Base-by-base conservation (phyloP, 257 asterid genomes). In the Solanum paucissectum region DNA sequence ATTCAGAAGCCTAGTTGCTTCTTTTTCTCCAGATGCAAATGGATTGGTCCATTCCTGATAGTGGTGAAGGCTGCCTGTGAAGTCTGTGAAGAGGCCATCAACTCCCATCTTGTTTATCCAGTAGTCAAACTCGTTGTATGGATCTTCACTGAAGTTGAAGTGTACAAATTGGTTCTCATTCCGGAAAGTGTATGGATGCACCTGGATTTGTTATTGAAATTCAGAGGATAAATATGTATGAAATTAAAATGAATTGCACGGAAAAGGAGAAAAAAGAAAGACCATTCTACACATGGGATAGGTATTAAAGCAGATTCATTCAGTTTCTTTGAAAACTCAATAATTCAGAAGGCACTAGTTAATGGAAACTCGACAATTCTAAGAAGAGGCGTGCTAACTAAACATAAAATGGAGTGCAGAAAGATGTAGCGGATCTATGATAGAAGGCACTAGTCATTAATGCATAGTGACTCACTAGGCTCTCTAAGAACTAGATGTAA, bases 1-100 rank as follows among this genome's bases (percentile, higher is more conserved):
- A 83, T 91, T 91, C 5, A 96, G 92, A 44, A 96, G 91, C 62
- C 90, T 90, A 73, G 88, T 86, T 33, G 96, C 94, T 77, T 88
- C 93, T 87, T 91, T 91, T 38, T 93, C 95, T 32, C 91, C 92
- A 32, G 91, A 87, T 18, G 92, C 87, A 83, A 85, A 92, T 20
- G 97, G 97, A 5, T 87, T 85, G 13, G 98, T 90, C 98, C 98
- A 97, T 87, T 95, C 95, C 86, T 93, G 99, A 91, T 90, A 97
- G 5, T 92, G 96, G 87, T 95, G 98, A 49, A 97, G 95, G 92
- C 98, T 97, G 64, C 98, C 98, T 0, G 99, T 92, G 90, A 97
- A 97, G 77, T 97, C 99, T 9, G 99, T 97, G 72, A 97, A 97
- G 37, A 96, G 94, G 62, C 99, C 99, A 82, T 97, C 99, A 52